A percentile compares a stretch with the other conserved stretches of the same genome.
phyloP scores from a whole-genome alignment of 2,329 filamentous ascomycete genomes.

The Fusarium sp. region DNA sequence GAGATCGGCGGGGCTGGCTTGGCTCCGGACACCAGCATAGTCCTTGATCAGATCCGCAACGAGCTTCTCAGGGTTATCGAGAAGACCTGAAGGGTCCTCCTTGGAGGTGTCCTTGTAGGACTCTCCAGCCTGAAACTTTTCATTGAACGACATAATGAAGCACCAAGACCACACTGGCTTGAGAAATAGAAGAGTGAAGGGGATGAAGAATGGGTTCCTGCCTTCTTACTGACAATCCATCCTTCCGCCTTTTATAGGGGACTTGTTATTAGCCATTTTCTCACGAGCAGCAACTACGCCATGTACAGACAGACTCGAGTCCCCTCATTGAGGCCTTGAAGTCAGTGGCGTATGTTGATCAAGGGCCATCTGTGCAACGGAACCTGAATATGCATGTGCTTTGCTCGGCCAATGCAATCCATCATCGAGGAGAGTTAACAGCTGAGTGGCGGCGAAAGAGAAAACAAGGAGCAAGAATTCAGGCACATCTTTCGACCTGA shows the following conservation, averaged over 20 bases:
- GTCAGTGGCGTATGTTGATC: constrained; percentile 15
- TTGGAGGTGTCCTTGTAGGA: constrained; percentile 46
- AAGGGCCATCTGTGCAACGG: not conserved
- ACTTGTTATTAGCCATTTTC: not conserved
- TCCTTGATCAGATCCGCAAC: constrained; percentile 50
- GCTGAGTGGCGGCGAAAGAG: not conserved
- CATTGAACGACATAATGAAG: constrained; percentile 47
- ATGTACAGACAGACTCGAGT: not conserved
- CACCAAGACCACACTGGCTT: not conserved
- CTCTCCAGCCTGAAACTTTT: constrained; percentile 55
- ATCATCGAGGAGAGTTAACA: not conserved
- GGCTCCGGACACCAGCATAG: constrained; percentile 42
- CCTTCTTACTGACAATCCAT: not conserved
- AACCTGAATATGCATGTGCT: not conserved
- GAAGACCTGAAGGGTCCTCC: constrained; percentile 42
- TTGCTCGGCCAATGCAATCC: not conserved
- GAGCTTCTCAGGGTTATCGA: constrained; percentile 50
- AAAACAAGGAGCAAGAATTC: not conserved
- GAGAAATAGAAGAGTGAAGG: not conserved
- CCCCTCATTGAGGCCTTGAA: constrained; percentile 4
- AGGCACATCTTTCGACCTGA: not conserved
- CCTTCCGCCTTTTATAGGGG: constrained; percentile 24
- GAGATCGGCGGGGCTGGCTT: constrained; percentile 46
- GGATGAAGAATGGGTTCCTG: not conserved
- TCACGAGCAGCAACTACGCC: not conserved